phyloP scores from a whole-genome alignment of 768 basidiomycete species.

The Leccinellum rugosiceps region DNA sequence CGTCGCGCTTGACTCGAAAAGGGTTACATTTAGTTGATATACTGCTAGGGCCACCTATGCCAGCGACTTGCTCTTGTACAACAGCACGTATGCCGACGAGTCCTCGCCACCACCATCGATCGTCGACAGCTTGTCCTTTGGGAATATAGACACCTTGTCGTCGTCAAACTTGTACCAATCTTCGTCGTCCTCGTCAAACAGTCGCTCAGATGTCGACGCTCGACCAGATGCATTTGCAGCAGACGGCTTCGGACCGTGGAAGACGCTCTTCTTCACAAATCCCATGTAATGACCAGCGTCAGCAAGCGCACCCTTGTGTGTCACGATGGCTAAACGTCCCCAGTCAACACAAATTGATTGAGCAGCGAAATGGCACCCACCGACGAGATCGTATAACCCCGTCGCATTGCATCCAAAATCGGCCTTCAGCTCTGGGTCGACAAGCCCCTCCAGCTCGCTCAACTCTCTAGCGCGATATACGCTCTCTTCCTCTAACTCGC shows the following conservation, averaged over 20 bases:
- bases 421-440: conserved; percentile 57
- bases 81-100: conserved; percentile 82
- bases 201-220: conserved; percentile 13
- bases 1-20: conserved; percentile 1
- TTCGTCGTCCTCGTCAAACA: conserved; percentile 56
- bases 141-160: conserved; percentile 87
- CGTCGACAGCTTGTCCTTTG: conserved; percentile 74
- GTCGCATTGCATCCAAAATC: conserved; percentile 75
- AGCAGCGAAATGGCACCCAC: conserved; percentile 42
- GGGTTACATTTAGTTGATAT: conserved; percentile 18
- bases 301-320: conserved; percentile 94
- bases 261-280: conserved; percentile 77
- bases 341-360: background rate
- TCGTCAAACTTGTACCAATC: conserved; percentile 98
- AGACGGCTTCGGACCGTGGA: conserved; percentile 38
- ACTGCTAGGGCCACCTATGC: conserved; percentile 21
- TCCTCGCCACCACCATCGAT: conserved; percentile 94
- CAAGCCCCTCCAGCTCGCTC: conserved; percentile 58
- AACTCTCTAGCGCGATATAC: conserved; percentile 63
- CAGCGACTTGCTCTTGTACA: conserved; percentile 70
- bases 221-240: conserved; percentile 2
- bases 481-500: conserved; percentile 58
- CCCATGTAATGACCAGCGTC: conserved; percentile 97
- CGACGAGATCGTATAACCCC: conserved; percentile 88
- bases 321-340: conserved; percentile 73